These are phyloP conservation scores for Alloteropsis semialata DNA, from an alignment of 176 grass and related monocot species.

Conservation along the genomic window DNA sequence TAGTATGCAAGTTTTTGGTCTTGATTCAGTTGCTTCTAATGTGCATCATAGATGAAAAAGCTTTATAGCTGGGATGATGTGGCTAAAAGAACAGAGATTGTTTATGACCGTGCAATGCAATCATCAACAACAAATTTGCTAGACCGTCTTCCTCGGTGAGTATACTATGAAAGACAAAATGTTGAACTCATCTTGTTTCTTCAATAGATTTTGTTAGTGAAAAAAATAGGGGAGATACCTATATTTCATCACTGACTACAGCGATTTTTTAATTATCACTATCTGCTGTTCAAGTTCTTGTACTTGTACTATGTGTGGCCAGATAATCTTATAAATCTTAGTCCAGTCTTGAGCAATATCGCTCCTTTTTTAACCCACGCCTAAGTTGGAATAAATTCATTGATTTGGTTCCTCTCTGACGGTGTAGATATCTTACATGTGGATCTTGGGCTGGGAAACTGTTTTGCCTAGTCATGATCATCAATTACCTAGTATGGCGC, in stretches of 20 bases:
- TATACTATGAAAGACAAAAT: background rate
- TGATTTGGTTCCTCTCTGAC: constrained; percentile 5
- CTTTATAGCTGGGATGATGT: constrained; percentile 98
- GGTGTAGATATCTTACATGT: constrained; percentile 67
- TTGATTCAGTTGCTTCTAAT: constrained; percentile 26
- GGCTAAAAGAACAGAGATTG: constrained; percentile 84
- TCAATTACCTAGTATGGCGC: constrained; percentile 75
- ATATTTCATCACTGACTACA: background rate
- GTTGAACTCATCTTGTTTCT: constrained; percentile 1
- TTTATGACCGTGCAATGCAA: constrained; percentile 69
- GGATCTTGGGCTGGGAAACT: constrained; percentile 86
- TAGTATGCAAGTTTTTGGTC: background rate
- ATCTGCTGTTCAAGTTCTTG: background rate
- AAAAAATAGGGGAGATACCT: background rate
- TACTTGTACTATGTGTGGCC: background rate
- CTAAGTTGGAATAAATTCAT: background rate
- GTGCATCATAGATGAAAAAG: constrained; percentile 65
- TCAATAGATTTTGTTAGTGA: constrained; percentile 1
- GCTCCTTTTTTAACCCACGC: background rate
- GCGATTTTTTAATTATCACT: background rate
- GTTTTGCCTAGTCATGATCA: constrained; percentile 82
- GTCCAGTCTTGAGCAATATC: background rate
- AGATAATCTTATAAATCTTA: too few relatives aligned
- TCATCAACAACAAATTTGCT: constrained; percentile 59
- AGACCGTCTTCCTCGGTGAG: constrained; percentile 69